Base-by-base conservation (phyloP, 192 early-diverging fungal species). In the Coemansia sp. region DNA sequence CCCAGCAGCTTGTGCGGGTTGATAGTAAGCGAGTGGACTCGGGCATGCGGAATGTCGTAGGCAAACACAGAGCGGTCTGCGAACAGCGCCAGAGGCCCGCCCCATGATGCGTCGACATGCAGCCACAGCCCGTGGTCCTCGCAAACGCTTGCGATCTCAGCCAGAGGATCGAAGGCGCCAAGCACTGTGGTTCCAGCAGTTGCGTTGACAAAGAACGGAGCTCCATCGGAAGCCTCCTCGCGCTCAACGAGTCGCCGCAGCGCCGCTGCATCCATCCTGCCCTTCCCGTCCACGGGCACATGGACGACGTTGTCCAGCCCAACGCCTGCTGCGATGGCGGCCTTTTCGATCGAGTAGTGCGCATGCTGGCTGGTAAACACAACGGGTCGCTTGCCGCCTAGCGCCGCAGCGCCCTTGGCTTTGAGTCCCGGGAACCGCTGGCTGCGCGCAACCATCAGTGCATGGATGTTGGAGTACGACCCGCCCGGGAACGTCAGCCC, bases 1-100 rank as follows among this genome's bases (percentile, higher is more conserved):
- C 91, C 90, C 34, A 94, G 73, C 65, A 94, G 81, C 70, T 94
- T 94, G 81, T 94, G 92, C 13, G 92, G 92, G 56, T 91, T 92
- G 42, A 94, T 20, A 1, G 87, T 88, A 35, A 93, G 76, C 29
- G 90, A 87, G 62, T 94, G 83, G 29, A 71, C 46, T 0, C 36
- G 36, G 78, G 84, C 85, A 19, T 50, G 41, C n/a, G 50, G 61
- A 5, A 69, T 46, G 23, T 15, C 29, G 61, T 62, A 74, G 45
- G 17, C 20, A n/a, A 29, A 19, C 3, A 56, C 57, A 0, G 23
- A 7, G 68, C 83, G 79, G 46, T 70, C 66, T 2, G 81, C 77
- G 5, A 88, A 89, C 74, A 93, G 89, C 8, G 86, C 67, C 2
- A 84, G 76, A 11, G 85, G 86, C 15, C 90, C 90, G 57, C 91